Conservation (phyloP, 352 stramenopile genomes). For the Phytopythium delawarense region DNA sequence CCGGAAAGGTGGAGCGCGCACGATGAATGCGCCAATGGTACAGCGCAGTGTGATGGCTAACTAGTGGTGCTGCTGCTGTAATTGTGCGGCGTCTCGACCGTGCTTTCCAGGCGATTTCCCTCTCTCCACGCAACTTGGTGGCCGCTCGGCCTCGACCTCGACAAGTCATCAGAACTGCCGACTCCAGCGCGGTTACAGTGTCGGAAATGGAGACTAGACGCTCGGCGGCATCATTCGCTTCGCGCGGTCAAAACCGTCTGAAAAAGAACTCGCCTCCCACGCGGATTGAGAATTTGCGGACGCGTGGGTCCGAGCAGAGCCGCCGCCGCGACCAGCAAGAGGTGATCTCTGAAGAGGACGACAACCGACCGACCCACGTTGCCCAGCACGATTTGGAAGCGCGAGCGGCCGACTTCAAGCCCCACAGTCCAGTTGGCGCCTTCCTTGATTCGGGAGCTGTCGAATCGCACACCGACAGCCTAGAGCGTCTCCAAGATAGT, state of each 20-base stretch:
- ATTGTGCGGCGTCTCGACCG: background rate
- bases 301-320: background rate
- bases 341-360: no score
- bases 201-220: background rate
- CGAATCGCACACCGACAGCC: background rate
- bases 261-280: no score
- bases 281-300: background rate
- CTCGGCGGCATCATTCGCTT: background rate
- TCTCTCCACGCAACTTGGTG: background rate
- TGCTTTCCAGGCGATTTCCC: background rate
- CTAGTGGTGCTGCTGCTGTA: background rate
- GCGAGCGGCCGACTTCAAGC: background rate
- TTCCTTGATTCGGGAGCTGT: background rate
- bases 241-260: background rate
- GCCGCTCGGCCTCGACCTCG: background rate
- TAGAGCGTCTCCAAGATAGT: background rate
- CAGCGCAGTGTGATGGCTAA: background rate
- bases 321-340: background rate
- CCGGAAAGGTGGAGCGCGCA: background rate
- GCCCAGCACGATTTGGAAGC: background rate
- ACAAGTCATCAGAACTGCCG: background rate
- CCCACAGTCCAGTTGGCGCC: background rate
- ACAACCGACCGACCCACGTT: background rate
- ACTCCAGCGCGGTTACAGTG: background rate
- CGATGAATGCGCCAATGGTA: background rate